These are phyloP conservation scores for Byssoonygena ceratinophila DNA, from an alignment of 2,329 filamentous ascomycete genomes.

Conservation along the genomic window DNA sequence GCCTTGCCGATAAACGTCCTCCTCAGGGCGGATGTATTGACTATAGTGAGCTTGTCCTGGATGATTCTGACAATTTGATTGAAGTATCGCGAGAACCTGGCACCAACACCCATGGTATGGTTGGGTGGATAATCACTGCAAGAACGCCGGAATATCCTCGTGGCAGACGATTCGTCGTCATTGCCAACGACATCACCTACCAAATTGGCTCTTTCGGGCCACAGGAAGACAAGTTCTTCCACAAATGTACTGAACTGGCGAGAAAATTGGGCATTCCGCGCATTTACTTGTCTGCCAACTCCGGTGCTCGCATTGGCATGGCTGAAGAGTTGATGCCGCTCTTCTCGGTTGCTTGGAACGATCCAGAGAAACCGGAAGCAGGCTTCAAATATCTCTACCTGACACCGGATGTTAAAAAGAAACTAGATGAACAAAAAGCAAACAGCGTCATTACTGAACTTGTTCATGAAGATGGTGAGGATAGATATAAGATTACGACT, in stretches of 20 bases:
- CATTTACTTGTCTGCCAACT: slow-evolving; percentile 97
- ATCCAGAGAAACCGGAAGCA: slow-evolving; percentile 63
- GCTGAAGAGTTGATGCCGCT: slow-evolving; percentile 94
- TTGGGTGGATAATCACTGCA: slow-evolving; percentile 92
- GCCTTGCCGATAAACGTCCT: slow-evolving; percentile 69
- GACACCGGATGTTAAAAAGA: slow-evolving; percentile 71
- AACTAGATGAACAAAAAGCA: slow-evolving; percentile 66
- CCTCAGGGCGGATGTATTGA: slow-evolving; percentile 82
- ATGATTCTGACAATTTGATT: slow-evolving; percentile 81
- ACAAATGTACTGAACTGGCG: slow-evolving; percentile 96
- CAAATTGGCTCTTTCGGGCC: slow-evolving; percentile 98
- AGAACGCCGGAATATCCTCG: slow-evolving; percentile 91
- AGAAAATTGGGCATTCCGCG: slow-evolving; percentile 89
- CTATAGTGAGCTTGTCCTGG: slow-evolving; percentile 85
- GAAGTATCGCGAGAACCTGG: slow-evolving; percentile 93
- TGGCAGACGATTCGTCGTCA: slow-evolving; percentile 84
- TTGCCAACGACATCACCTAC: slow-evolving; percentile 98
- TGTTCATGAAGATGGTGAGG: slow-evolving; percentile 75
- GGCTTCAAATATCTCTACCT: slow-evolving; percentile 98
- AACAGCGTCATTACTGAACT: slow-evolving; percentile 80
- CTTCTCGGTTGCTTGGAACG: slow-evolving; percentile 96
- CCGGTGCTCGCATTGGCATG: slow-evolving; percentile 91
- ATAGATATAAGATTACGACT: slow-evolving; percentile 85
- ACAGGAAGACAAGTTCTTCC: slow-evolving; percentile 94
- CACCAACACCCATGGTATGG: slow-evolving; percentile 95